Evolutionary conservation across 2,329 filamentous ascomycete species (phyloP).

Genomic region (Neofusicoccum sp.): DNA sequence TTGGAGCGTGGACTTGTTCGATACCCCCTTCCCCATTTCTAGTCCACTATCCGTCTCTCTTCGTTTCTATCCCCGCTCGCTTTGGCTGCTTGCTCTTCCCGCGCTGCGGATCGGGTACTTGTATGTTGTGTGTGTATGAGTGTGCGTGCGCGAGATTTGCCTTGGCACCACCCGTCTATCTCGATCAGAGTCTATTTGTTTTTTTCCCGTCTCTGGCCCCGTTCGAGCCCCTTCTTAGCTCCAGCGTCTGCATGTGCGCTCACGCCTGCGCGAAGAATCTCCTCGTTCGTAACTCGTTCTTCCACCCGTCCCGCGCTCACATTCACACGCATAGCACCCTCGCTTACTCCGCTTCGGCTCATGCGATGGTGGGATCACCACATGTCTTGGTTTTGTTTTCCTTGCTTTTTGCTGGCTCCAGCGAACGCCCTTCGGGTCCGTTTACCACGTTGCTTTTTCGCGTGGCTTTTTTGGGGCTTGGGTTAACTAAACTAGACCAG

Average conservation of each 20-base stretch:
- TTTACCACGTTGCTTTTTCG: no score
- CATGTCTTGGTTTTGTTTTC: background rate
- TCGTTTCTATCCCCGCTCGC: background rate
- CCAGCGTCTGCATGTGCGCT: no score
- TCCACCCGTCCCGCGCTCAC: background rate
- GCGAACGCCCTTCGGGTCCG: no score
- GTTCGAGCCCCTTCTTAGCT: no score
- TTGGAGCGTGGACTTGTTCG: conserved; percentile 14
- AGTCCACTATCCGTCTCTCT: background rate
- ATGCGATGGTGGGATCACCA: background rate
- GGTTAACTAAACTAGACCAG: no score
- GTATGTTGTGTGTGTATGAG: background rate
- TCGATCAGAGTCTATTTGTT: background rate
- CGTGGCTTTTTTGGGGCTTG: no score
- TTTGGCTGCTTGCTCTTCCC: background rate
- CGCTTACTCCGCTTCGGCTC: background rate
- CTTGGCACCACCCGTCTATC: background rate
- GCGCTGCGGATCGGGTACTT: background rate
- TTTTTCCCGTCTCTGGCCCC: background rate
- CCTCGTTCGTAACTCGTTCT: background rate
- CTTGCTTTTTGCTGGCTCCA: no score
- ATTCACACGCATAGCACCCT: background rate
- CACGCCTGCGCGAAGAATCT: background rate
- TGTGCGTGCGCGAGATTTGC: background rate
- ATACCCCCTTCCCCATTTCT: conserved; percentile 16